phyloP scores from a whole-genome alignment of 2,329 filamentous ascomycete species.

The Neofusicoccum sp. region DNA sequence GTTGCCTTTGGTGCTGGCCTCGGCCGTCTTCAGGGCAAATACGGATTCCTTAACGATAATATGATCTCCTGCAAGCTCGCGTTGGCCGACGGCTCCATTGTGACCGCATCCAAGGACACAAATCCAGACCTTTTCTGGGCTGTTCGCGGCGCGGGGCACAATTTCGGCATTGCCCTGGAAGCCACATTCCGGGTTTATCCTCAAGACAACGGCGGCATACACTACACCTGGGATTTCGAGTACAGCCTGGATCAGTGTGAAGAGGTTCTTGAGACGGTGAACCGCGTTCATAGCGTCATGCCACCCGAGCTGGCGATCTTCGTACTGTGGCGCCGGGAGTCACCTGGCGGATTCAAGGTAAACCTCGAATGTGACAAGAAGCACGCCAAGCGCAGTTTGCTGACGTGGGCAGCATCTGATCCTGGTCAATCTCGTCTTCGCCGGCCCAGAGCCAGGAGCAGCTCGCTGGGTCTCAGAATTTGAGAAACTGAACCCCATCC shows the following conservation, averaged over 20 bases:
- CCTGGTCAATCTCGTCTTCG: slow-evolving; percentile 1
- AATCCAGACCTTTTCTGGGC: slow-evolving; percentile 53
- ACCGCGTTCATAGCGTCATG: not conserved
- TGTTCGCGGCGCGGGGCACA: slow-evolving; percentile 46
- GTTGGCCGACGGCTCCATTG: slow-evolving; percentile 40
- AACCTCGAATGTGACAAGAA: no score
- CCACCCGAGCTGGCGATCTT: not conserved
- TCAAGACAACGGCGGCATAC: not conserved
- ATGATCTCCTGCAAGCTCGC: slow-evolving; percentile 34
- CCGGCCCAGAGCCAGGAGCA: not conserved
- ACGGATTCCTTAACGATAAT: not conserved
- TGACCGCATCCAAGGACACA: slow-evolving; percentile 41
- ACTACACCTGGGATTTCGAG: not conserved
- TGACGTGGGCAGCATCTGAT: not conserved
- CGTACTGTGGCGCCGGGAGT: not conserved
- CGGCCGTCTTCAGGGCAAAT: not conserved
- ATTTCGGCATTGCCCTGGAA: slow-evolving; percentile 42
- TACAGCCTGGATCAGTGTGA: not conserved
- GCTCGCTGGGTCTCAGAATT: not conserved
- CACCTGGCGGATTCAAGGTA: not conserved
- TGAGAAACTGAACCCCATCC: not conserved
- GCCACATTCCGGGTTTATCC: slow-evolving; percentile 1
- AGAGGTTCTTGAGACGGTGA: not conserved
- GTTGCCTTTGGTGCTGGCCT: not conserved
- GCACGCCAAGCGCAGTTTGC: not conserved